Conservation (phyloP, 257 asterid species). For the Anisodus tanguticus region DNA sequence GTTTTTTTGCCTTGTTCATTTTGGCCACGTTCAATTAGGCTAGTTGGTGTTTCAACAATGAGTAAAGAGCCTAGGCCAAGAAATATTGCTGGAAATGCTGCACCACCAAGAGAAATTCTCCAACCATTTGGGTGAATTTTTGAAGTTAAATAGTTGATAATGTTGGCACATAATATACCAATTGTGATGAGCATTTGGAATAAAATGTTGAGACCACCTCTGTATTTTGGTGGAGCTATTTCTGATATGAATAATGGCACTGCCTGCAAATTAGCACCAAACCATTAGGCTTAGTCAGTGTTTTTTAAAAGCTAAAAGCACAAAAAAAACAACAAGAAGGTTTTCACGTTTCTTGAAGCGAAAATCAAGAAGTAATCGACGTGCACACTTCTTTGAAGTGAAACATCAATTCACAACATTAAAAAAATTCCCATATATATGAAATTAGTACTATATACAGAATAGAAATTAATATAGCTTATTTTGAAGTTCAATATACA, state of each 20-base stretch:
- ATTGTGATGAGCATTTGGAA: constrained; percentile 58
- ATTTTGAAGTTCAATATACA: no score
- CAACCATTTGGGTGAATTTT: constrained; percentile 45
- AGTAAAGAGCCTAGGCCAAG: constrained; percentile 57
- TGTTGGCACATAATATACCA: constrained; percentile 52
- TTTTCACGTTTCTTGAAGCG: no score
- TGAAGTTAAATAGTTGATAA: constrained; percentile 47
- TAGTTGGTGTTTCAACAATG: constrained; percentile 60
- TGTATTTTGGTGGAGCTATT: constrained; percentile 55
- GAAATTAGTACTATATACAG: no score
- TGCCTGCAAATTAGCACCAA: constrained; percentile 37
- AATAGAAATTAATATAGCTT: neutral
- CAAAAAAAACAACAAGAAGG: no score
- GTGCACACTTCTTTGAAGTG: no score
- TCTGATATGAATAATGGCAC: constrained; percentile 65
- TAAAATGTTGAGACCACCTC: constrained; percentile 50
- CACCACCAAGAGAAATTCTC: constrained; percentile 57
- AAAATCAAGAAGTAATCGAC: no score
- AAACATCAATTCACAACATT: no score
- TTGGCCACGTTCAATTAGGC: constrained; percentile 57
- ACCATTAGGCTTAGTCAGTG: no score
- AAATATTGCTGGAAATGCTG: constrained; percentile 55
- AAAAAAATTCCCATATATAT: no score
- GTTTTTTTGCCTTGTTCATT: constrained; percentile 33
- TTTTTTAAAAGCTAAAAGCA: no score